These are phyloP conservation scores for Cadophora sp. DNA, from an alignment of 2,329 filamentous ascomycete species.

Conservation along the genomic window DNA sequence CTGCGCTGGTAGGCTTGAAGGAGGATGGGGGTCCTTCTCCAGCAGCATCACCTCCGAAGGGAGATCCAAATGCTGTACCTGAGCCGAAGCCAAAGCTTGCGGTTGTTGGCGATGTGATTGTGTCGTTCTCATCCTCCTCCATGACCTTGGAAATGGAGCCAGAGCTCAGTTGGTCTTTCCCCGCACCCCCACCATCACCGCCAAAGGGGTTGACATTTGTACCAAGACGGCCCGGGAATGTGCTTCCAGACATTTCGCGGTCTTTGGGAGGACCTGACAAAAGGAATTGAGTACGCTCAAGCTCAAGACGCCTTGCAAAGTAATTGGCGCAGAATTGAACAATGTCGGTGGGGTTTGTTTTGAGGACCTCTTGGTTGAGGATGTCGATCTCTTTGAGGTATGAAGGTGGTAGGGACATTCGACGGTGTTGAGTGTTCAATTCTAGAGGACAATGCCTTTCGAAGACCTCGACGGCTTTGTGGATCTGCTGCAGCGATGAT, in stretches of 20 bases:
- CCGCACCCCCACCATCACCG: conserved; percentile 47
- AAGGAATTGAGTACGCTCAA: conserved; percentile 65
- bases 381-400: conserved; percentile 68
- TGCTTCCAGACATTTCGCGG: conserved; percentile 71
- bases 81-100: conserved; percentile 58
- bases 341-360: conserved; percentile 66
- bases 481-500: not conserved
- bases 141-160: conserved; percentile 60
- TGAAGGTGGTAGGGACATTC: conserved; percentile 58
- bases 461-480: not conserved
- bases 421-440: conserved; percentile 22
- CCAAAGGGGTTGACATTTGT: conserved; percentile 78
- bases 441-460: conserved; percentile 1
- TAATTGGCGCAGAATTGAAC: conserved; percentile 75
- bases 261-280: conserved; percentile 52
- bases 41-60: conserved; percentile 56
- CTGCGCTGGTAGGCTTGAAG: conserved; percentile 52
- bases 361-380: conserved; percentile 66
- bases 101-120: conserved; percentile 76
- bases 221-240: conserved; percentile 77
- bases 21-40: conserved; percentile 54
- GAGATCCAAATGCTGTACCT: conserved; percentile 42
- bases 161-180: conserved; percentile 50
- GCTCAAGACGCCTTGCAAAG: conserved; percentile 69
- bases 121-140: conserved; percentile 73